Evolutionary conservation across 169 alveolate species (phyloP).

Genomic region (Plasmodium vivax): DNA sequence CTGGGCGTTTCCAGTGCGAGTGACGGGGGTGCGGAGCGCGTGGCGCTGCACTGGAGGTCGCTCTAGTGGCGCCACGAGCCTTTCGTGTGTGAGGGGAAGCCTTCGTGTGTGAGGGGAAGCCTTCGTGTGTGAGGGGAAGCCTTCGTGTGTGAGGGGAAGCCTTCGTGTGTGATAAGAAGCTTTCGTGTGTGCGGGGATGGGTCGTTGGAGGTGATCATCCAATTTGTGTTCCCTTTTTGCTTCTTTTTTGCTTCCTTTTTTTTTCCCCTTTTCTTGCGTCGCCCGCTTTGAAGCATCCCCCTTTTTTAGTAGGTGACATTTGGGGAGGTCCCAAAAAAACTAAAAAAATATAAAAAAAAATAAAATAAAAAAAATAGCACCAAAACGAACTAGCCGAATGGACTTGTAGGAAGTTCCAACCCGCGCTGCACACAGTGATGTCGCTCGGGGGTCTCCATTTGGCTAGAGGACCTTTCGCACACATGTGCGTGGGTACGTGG

Average conservation of each 20-base stretch:
- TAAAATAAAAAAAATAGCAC: neutral
- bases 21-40: neutral
- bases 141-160: too few species aligned
- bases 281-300: neutral
- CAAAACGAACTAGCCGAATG: neutral
- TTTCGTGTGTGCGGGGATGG: neutral
- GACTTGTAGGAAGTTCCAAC: neutral
- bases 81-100: neutral
- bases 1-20: neutral
- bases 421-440: neutral
- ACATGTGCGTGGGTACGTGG: neutral
- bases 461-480: neutral
- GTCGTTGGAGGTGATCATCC: neutral
- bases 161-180: too few species aligned
- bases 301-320: neutral
- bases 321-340: neutral
- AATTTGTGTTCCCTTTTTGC: neutral
- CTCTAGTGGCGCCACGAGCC: neutral
- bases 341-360: neutral
- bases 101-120: too few species aligned
- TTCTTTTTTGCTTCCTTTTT: neutral
- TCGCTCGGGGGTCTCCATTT: neutral
- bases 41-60: constrained; percentile 12
- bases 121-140: too few species aligned
- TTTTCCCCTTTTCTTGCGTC: neutral